Evolutionary conservation across 176 grass and related monocot species (phyloP).

Genomic region (Oryza rufipogon): DNA sequence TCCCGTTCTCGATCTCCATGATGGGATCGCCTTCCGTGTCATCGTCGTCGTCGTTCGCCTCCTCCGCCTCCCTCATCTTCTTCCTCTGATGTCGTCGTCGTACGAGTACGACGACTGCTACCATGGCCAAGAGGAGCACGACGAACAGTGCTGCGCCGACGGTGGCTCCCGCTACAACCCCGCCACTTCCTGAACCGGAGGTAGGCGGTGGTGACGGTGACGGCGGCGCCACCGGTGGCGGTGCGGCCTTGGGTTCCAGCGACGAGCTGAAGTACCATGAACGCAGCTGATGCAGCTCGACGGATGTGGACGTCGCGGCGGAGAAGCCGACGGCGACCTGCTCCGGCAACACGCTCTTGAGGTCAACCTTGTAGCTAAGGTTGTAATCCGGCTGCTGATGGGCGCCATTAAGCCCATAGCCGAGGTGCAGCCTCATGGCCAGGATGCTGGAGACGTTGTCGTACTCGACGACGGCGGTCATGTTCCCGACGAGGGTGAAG

Average conservation of each 20-base stretch:
- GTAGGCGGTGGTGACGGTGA: not conserved
- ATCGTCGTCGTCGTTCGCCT: not conserved
- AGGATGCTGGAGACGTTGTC: not conserved
- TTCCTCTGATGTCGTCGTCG: not conserved
- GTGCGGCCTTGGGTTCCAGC: not conserved
- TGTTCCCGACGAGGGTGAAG: not conserved
- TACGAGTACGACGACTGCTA: not conserved
- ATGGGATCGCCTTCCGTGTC: not conserved
- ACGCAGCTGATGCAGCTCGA: constrained; percentile 37
- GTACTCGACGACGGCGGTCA: not conserved
- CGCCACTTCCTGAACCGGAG: not conserved
- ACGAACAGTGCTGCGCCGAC: not conserved
- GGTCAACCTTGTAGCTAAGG: constrained; percentile 19
- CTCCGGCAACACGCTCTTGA: constrained; percentile 24
- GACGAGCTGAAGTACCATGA: constrained; percentile 49
- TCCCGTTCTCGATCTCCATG: constrained; percentile 43
- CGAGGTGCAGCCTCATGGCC: not conserved
- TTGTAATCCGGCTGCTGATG: fast-evolving
- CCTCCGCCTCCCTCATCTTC: not conserved
- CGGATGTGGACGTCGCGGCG: constrained; percentile 6
- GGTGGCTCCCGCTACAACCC: not conserved
- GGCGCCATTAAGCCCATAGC: not conserved
- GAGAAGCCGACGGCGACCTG: constrained; percentile 55
- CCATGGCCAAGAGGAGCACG: not conserved
- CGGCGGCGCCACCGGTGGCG: not conserved